Evolutionary conservation across 345 rosid genomes (phyloP), one percentile per base, ranked within the genome.

Genomic region (Sonneratia alba): DNA sequence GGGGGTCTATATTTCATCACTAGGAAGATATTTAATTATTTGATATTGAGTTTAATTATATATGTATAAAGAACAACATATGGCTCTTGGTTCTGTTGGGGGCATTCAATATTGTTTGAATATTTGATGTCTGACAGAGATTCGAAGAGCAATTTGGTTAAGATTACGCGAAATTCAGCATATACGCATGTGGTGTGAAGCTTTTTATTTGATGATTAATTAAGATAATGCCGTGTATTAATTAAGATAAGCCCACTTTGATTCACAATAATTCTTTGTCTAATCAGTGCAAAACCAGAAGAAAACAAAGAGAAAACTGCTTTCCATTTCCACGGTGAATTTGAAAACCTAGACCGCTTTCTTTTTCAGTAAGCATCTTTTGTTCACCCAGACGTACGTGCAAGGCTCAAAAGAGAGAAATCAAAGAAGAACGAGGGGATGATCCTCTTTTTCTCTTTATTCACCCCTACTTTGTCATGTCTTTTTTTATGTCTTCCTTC

Each of bases 261-360:
- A 34, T 61, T 47, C 22, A 34, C 56, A 27, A 34, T 38, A 61
- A 36, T 48, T 15, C 12, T 27, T 36, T 36, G 36, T 27, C 6
- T 47, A 18, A 48, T 24, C 21, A 62, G 72, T 77, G 76, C 59
- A 70, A 69, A 67, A 72, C n/a, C 59, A 83, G 76, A 76, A 70
- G 43, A 62, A 74, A 72, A 76, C 70, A 69, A 77, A 71, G 76
- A 64, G 55, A 73, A 83, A 78, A 69, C 77, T 74, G 78, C 81
- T 72, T 37, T 71, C 74, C 67, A 67, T 71, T 72, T 69, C 67
- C 72, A 70, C 34, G 79, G 4, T 76, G 67, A 69, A 64, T 79
- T 75, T 73, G 71, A 76, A 80, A 71, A 65, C 70, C 80, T 66
- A 24, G 19, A 15, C 69, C 70, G 61, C 72, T 38, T 55, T 43